Conservation (phyloP, 2,329 filamentous ascomycete species). For the Fusarium compactum region DNA sequence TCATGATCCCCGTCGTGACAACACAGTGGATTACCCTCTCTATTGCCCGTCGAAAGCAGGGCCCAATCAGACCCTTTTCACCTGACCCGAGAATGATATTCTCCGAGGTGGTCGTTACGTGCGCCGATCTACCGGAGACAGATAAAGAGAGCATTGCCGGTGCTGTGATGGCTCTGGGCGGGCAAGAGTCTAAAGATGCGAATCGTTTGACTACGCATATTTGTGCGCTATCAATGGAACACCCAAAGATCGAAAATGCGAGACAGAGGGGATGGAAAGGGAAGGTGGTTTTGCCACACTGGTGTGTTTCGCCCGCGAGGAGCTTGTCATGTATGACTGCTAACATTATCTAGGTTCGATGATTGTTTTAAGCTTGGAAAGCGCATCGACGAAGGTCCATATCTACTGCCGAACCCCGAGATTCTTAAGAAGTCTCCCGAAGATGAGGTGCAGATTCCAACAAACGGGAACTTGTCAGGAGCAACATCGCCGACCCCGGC, state of each 20-base stretch:
- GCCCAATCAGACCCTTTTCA: slow-evolving; percentile 85
- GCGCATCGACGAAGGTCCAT: slow-evolving; percentile 89
- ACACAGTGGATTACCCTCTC: slow-evolving; percentile 83
- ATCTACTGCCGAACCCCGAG: slow-evolving; percentile 86
- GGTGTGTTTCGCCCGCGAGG: slow-evolving; percentile 63
- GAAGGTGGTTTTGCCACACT: slow-evolving; percentile 93
- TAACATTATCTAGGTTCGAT: slow-evolving; percentile 78
- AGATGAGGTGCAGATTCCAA: slow-evolving; percentile 67
- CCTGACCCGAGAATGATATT: slow-evolving; percentile 94
- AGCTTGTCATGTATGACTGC: not conserved
- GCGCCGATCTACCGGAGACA: slow-evolving; percentile 83
- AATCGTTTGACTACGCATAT: slow-evolving; percentile 87
- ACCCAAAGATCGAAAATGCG: slow-evolving; percentile 76
- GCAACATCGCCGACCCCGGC: slow-evolving; percentile 67
- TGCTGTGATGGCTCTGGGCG: slow-evolving; percentile 89
- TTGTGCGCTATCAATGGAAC: slow-evolving; percentile 81
- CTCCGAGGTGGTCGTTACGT: slow-evolving; percentile 83
- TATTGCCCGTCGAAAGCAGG: slow-evolving; percentile 75
- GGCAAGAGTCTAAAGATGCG: slow-evolving; percentile 78
- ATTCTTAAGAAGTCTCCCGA: slow-evolving; percentile 73
- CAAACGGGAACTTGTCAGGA: slow-evolving; percentile 73
- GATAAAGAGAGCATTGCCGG: slow-evolving; percentile 95
- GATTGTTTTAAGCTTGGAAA: slow-evolving; percentile 94
- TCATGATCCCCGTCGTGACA: slow-evolving; percentile 86
- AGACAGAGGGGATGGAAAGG: slow-evolving; percentile 73